Evolutionary conservation across 768 basidiomycete species (phyloP), one percentile per base, ranked within the genome.

Genomic region (Amanita inopinata): DNA sequence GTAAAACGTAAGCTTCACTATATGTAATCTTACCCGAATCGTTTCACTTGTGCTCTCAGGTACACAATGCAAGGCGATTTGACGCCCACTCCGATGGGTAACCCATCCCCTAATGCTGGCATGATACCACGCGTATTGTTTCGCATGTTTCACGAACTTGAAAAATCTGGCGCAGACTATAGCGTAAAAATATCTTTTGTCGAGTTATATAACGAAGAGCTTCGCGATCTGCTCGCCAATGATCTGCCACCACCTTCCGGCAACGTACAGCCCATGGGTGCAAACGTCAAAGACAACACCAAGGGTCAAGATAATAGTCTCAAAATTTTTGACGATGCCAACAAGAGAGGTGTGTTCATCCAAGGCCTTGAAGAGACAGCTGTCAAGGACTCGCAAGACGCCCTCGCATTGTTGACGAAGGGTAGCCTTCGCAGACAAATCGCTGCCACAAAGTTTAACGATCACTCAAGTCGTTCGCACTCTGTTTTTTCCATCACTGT

Each of bases 1-100:
- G 96, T 15, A 99, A 99, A 67, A 98, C 96, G 90, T 96, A 58
- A 53, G 88, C 18, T 14, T 67, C 3, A 11, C 6, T 33, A n/a
- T 37, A 38, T 22, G 34, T 19, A n/a, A 31, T 38, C 14, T 45
- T 15, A 35, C 12, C 35, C 40, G 1, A n/a, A n/a, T 31, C 33
- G 12, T 37, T 38, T 30, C 17, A 43, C 23, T 40, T 19, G 19
- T 18, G 9, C 28, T 51, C 25, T 11, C 40, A 87, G 82, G 33
- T 85, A 92, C 56, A 99, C 96, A 2, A 99, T 98, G 96, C 92
- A 97, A 62, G 96, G 96, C 11, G 92, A 99, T 57, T 65, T 96
- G 17, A 66, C 68, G 2, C 81, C 78, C 0, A 88, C 89, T 0
- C 80, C 84, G 0, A 76, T 89, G 67, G 88, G 89, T 2, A 89